Evolutionary conservation across 2,329 filamentous ascomycete species (phyloP), one percentile per base, ranked within the genome.

Genomic region (Hypoxylon sp.): DNA sequence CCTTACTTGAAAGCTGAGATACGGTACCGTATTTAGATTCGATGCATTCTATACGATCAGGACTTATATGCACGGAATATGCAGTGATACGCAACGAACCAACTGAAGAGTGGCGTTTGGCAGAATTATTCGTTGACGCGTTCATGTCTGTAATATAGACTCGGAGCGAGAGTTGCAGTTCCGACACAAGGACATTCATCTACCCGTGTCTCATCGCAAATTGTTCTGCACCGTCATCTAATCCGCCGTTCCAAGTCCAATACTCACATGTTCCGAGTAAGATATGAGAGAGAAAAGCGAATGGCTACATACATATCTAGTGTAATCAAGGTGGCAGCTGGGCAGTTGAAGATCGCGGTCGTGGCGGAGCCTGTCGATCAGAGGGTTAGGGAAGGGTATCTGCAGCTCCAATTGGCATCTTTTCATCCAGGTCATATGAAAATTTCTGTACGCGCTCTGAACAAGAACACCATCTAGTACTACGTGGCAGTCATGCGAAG

Each of bases 331-430:
- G n/a, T 41, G 16, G 37, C 16, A 41, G 16, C 37, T 41, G 16
- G 37, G 51, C 30, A 32, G 54, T 57, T 48, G 60, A 61, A 61
- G 60, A 66, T 63, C 30, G 27, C 39, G 63, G 50, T 43, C 56
- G 66, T 63, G 66, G 63, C 66, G 54, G 48, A 69, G 67, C 53
- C 43, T n/a, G 65, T 65, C 65, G 68, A 70, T 66, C 65, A 65
- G 53, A 62, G 52, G 56, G 46, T 50, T 39, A 58, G 29, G 16
- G 51, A 65, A 69, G 67, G 69, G 57, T 68, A 69, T 71, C 61
- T 67, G 69, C 69, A 71, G 67, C 60, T 67, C 61, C 68, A 65
- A 63, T 63, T 66, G 67, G 65, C 56, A 68, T 65, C 48, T 55
- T 39, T 32, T 64, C 41, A 34, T 54, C 59, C 55, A 63, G 54